Evolutionary conservation across 768 basidiomycete genomes (phyloP).

Genomic region (Mycena haematopus): DNA sequence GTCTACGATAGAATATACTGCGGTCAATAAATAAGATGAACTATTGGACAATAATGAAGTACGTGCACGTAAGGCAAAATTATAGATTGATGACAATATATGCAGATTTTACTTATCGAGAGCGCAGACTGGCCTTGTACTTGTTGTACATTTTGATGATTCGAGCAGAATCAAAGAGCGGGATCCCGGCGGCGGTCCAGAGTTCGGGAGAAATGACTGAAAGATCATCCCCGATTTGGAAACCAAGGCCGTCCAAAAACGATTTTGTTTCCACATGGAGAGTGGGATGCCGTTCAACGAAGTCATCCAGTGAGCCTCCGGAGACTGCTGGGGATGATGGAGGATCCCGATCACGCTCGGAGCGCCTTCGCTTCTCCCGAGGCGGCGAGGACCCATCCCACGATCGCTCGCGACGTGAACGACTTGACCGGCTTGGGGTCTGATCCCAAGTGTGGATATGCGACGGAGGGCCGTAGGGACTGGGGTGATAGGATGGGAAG

Average conservation of each 20-base stretch:
- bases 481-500: too few species aligned
- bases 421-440: background rate
- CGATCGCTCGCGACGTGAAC: background rate
- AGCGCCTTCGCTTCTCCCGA: background rate
- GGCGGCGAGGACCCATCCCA: conserved; percentile 5
- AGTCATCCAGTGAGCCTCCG: conserved; percentile 3
- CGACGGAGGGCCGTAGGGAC: too few species aligned
- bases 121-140: too few species aligned
- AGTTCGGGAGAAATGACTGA: background rate
- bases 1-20: background rate
- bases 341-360: background rate
- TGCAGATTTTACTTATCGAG: background rate
- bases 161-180: background rate
- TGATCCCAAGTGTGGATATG: background rate
- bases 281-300: background rate
- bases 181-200: conserved; percentile 2
- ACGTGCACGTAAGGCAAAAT: background rate
- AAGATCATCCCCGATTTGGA: conserved; percentile 12
- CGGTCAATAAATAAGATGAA: background rate
- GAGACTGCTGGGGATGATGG: background rate
- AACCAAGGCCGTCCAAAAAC: background rate
- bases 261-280: background rate
- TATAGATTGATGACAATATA: background rate
- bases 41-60: background rate
- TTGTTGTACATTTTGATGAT: background rate